phyloP scores from a whole-genome alignment of 345 rosid species.

The Eucalyptus microcorys region DNA sequence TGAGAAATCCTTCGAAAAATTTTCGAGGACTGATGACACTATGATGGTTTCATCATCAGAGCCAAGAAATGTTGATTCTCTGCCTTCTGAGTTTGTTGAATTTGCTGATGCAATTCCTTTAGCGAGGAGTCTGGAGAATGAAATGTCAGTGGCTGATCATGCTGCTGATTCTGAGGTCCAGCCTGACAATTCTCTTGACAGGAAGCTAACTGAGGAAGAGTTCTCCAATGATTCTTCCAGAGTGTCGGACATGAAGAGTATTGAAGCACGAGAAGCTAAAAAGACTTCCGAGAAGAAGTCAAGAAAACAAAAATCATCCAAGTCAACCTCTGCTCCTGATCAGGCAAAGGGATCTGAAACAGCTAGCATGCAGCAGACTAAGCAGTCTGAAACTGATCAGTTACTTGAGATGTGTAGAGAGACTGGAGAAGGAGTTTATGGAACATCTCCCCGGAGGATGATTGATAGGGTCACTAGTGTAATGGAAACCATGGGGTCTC shows the following conservation, averaged over 20 bases:
- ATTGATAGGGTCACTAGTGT: conserved; percentile 12
- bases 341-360: conserved; percentile 37
- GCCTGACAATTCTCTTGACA: neutral
- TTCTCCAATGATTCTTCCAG: conserved; percentile 11
- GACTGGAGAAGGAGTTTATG: conserved; percentile 4
- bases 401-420: conserved; percentile 1
- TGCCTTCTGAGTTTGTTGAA: neutral
- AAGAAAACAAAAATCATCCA: conserved; percentile 61
- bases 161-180: conserved; percentile 9
- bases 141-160: conserved; percentile 4
- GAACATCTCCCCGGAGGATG: conserved; percentile 2
- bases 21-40: conserved; percentile 13
- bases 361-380: conserved; percentile 21
- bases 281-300: conserved; percentile 79
- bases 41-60: neutral
- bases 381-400: conserved; percentile 30
- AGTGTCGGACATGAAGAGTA: conserved; percentile 23
- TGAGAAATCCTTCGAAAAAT: conserved; percentile 11
- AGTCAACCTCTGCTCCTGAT: conserved; percentile 35
- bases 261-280: conserved; percentile 43
- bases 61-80: neutral
- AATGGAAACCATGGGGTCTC: conserved; percentile 18
- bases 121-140: conserved; percentile 11
- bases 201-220: conserved; percentile 21
- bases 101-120: neutral